These are phyloP conservation scores for Aureobasidium zeae DNA, from an alignment of 2,329 filamentous ascomycete genomes.

Conservation along the genomic window DNA sequence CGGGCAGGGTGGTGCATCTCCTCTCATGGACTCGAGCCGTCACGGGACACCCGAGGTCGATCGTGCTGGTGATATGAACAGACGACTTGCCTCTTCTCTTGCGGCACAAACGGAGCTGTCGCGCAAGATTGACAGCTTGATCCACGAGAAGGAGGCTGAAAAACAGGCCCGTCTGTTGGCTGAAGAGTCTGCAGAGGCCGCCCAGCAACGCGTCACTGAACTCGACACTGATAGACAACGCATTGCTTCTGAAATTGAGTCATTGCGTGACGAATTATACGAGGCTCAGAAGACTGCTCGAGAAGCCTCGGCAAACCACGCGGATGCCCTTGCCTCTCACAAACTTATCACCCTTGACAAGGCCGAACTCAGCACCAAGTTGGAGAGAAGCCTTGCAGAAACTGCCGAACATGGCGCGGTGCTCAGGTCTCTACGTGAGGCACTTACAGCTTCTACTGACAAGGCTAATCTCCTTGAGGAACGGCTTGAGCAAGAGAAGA, in stretches of 20 bases:
- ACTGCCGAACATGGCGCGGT: conserved; percentile 61
- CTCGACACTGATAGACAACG: conserved; percentile 77
- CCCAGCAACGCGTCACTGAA: conserved; percentile 73
- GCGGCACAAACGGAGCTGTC: conserved; percentile 73
- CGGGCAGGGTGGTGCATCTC: conserved; percentile 56
- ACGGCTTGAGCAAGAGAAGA: conserved; percentile 73
- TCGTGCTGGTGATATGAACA: conserved; percentile 64
- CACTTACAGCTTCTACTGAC: conserved; percentile 67
- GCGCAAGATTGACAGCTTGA: conserved; percentile 59
- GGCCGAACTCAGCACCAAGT: conserved; percentile 60
- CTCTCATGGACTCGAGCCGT: conserved; percentile 37
- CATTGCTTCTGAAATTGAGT: conserved; percentile 75
- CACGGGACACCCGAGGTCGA: conserved; percentile 54
- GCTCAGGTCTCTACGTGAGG: conserved; percentile 65
- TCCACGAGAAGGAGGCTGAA: conserved; percentile 68
- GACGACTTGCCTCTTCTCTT: conserved; percentile 73
- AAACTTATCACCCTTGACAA: conserved; percentile 81
- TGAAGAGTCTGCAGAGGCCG: conserved; percentile 75
- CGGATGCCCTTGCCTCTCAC: conserved; percentile 65
- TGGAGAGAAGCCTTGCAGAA: conserved; percentile 57
- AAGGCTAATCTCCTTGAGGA: conserved; percentile 69
- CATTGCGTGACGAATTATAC: conserved; percentile 76
- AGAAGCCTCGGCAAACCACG: conserved; percentile 67
- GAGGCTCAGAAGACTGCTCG: conserved; percentile 66
- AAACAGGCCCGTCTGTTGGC: conserved; percentile 71